Conservation (phyloP, 2,329 filamentous ascomycete species). For the Monosporascus sp. region DNA sequence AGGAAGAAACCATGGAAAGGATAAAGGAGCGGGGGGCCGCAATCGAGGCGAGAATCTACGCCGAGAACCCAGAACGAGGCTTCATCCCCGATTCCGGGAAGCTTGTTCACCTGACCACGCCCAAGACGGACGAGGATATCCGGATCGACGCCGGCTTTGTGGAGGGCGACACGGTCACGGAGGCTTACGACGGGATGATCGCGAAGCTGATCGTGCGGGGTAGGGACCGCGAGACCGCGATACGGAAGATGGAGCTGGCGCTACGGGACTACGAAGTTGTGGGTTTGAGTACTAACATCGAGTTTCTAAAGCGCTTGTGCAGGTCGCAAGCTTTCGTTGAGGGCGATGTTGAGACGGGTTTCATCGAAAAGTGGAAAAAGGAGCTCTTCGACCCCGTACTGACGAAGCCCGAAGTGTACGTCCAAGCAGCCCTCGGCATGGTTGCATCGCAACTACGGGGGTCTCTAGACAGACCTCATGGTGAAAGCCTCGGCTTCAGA, state of each 20-base stretch:
- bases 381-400: slow-evolving; percentile 66
- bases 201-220: slow-evolving; percentile 93
- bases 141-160: slow-evolving; percentile 92
- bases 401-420: slow-evolving; percentile 68
- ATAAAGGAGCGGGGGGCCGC: slow-evolving; percentile 77
- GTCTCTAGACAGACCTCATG: slow-evolving; percentile 34
- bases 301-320: slow-evolving; percentile 88
- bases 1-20: slow-evolving; percentile 62
- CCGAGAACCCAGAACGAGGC: slow-evolving; percentile 84
- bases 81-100: slow-evolving; percentile 93
- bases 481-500: slow-evolving; percentile 51
- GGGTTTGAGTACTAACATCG: slow-evolving; percentile 89
- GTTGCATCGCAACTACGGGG: slow-evolving; percentile 35
- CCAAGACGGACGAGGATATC: slow-evolving; percentile 63
- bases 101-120: slow-evolving; percentile 76
- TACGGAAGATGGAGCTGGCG: slow-evolving; percentile 75
- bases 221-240: slow-evolving; percentile 69
- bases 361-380: slow-evolving; percentile 81
- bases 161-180: slow-evolving; percentile 84
- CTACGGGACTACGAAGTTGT: slow-evolving; percentile 88
- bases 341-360: slow-evolving; percentile 91
- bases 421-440: slow-evolving; percentile 80
- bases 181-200: slow-evolving; percentile 98
- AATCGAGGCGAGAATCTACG: slow-evolving; percentile 94
- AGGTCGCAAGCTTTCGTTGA: slow-evolving; percentile 74